Conservation (phyloP, 1,139 yeast genomes). For the Kodamaea anthophila region DNA sequence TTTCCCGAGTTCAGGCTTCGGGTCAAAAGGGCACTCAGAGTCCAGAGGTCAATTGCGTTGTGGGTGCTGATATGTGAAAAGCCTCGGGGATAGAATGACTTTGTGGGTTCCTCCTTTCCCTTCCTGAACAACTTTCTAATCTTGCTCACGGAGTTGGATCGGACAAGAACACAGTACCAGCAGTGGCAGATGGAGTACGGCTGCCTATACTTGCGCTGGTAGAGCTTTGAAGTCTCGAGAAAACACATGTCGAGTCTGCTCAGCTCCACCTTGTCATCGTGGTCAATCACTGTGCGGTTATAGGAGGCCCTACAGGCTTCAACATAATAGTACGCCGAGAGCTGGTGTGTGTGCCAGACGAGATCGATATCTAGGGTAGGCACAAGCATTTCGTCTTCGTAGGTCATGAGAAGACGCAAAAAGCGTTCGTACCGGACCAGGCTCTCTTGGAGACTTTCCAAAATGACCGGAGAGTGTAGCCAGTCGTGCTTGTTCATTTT, state of each 20-base stretch:
- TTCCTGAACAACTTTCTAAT: constrained; percentile 2
- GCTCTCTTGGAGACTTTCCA: constrained; percentile 16
- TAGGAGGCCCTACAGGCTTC: constrained; percentile 12
- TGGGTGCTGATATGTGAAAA: constrained; percentile 16
- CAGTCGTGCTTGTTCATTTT: constrained; percentile 27
- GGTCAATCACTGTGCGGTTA: constrained; percentile 13
- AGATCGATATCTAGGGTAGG: constrained; percentile 38
- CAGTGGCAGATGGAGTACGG: constrained; percentile 25
- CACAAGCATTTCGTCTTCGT: constrained; percentile 14
- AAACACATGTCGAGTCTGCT: constrained; percentile 16
- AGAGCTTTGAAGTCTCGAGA: constrained; percentile 16
- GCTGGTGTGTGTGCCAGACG: constrained; percentile 37
- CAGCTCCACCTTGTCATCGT: constrained; percentile 24
- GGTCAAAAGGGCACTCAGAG: constrained; percentile 5
- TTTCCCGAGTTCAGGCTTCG: constrained; percentile 4
- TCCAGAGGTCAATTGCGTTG: constrained; percentile 13
- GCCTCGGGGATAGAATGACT: constrained; percentile 1
- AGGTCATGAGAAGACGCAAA: constrained; percentile 14
- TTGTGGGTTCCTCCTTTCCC: constrained; percentile 2
- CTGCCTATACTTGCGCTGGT: constrained; percentile 14
- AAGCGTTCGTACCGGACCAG: constrained; percentile 23
- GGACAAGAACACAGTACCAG: constrained; percentile 17
- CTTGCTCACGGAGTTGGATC: constrained; percentile 6
- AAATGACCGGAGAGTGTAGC: constrained; percentile 20
- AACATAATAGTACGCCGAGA: constrained; percentile 20